Base-by-base conservation (phyloP, 441 rosid genomes). In the Hypseocharis bilobata region DNA sequence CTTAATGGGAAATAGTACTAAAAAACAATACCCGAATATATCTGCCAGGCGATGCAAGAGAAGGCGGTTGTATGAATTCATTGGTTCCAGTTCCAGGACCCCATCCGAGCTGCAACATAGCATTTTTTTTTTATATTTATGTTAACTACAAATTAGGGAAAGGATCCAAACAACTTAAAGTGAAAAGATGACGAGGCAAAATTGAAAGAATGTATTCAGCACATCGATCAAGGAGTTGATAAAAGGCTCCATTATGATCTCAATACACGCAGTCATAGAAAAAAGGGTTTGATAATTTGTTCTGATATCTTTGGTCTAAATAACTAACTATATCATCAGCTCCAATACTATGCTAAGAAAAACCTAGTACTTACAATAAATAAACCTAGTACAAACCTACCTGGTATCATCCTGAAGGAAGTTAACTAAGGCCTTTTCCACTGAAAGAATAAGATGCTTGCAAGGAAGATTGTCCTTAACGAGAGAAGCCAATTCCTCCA, bases 11-110 rank as follows among this genome's bases (percentile, higher is more conserved):
- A 40, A 6, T 3, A 49, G 30, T 5, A 14, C 1, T 22, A n/a
- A 54, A 61, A n/a, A 44, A n/a, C 68, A 61, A 6, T 80, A 85
- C 89, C 89, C 89, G 66, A 86, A 86, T 66, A 85, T 83, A 59
- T 86, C 92, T 22, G 89, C 92, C 55, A 87, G 79, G 0, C 86
- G 82, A 78, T 87, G 92, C 76, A 85, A 38, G 36, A 87, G 88
- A 68, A 83, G 89, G 23, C 92, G 88, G 49, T 66, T 82, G 62
- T 87, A 87, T 13, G 92, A 67, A 70, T 82, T 81, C 92, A 83
- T 83, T 14, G 92, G 88, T 75, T 85, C 84, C 80, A 87, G 73
- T 69, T 87, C 85, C 16, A 87, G 75, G 51, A 81, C 62, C 67
- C 81, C 85, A 68, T 82, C 83, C 56, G 76, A 58, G 66, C 92